These are phyloP conservation scores for Aureobasidium lini DNA, from an alignment of 2,329 filamentous ascomycete species.

Conservation along the genomic window DNA sequence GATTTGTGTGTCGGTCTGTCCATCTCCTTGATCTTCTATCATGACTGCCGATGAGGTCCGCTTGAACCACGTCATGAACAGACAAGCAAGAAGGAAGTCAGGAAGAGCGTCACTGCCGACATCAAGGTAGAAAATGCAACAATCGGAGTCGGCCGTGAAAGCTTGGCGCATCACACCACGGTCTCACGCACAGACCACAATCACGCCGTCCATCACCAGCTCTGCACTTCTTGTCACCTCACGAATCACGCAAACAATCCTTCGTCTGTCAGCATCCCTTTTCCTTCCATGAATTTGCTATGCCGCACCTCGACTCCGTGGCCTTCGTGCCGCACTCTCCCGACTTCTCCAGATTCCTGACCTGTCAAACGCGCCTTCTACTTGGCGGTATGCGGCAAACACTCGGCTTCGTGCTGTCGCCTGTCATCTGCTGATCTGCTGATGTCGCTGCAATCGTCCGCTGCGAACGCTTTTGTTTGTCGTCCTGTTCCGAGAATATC, in stretches of 20 bases:
- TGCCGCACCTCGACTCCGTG: neutral
- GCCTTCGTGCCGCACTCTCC: neutral
- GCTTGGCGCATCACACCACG: constrained; percentile 13
- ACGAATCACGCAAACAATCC: neutral
- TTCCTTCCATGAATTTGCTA: neutral
- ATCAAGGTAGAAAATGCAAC: too few species aligned
- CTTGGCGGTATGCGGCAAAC: neutral
- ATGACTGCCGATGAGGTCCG: too few species aligned
- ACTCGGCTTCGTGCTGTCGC: neutral
- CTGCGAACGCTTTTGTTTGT: neutral
- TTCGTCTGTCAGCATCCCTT: neutral
- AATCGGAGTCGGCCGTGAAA: too few species aligned
- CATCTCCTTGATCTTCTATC: too few species aligned
- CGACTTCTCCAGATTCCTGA: neutral
- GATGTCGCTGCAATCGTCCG: neutral
- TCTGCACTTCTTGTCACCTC: neutral
- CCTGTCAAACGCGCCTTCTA: neutral
- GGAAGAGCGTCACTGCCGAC: too few species aligned
- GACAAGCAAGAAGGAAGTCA: too few species aligned
- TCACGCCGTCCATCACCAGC: constrained; percentile 8
- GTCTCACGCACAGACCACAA: neutral
- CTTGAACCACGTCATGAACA: too few species aligned
- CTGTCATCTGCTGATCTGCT: constrained; percentile 12
- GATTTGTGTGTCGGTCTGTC: too few species aligned
- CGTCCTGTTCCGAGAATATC: neutral